Base-by-base conservation (phyloP, 176 grass and related monocot genomes). In the Cymbopogon citratus region DNA sequence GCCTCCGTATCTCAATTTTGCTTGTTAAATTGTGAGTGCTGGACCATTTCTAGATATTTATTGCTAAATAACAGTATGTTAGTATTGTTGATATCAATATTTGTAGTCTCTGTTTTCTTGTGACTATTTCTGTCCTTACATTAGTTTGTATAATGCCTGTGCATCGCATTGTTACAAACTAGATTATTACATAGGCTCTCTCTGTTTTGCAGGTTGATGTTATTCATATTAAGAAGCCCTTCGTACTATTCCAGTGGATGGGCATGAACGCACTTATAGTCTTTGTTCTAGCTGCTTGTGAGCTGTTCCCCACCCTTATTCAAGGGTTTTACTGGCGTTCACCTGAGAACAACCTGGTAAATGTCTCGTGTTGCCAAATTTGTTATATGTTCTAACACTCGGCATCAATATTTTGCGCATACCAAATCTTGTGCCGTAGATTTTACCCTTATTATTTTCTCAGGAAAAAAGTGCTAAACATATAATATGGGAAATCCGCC, bases 201-300 rank as follows among this genome's bases (percentile, higher is more conserved):
- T 84, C 45, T 89, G 12, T 60, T 60, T 0, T 80, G 80, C 88
- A 90, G 90, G 87, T 98, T 70, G 95, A 95, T 90, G 75, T 93
- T 25, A 34, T 77, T 48, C 80, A 88, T 31, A 83, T 93, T 56
- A 86, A 82, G 68, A 84, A 73, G 49, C 85, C 92, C 63, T 98
- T 98, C 25, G 75, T 98, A 52, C 73, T 98, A 66, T 93, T 98
- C 84, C 90, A 95, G 62, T 95, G 95, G 95, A 91, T 93, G 90
- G 89, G 92, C 74, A 93, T 95, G 95, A 95, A 98, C 71, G 95
- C 89, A 12, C 92, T 98, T 62, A 82, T 93, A 81, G 90, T 95
- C 64, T 98, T 86, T 63, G 68, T 98, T 85, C 85, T 98, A 57
- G 92, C 92, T 78, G 90, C 92, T 25, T 86, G 84, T 45, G 92